These are phyloP conservation scores for Nematodospora valgi DNA, from an alignment of 805 yeast species.

Conservation along the genomic window DNA sequence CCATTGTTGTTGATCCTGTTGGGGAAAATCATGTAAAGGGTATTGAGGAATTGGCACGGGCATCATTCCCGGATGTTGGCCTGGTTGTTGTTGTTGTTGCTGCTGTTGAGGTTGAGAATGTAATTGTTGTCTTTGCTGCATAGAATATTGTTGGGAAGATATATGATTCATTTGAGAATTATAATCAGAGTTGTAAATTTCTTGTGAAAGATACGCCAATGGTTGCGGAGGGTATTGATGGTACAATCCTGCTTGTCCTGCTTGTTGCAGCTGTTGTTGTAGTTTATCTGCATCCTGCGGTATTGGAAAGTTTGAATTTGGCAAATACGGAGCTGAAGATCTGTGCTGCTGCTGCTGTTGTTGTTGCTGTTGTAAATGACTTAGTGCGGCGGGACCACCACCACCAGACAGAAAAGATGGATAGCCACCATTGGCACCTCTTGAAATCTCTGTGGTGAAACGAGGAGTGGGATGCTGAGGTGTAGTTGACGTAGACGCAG, in stretches of 20 bases:
- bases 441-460: no score
- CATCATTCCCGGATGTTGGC: background rate
- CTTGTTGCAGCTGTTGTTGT: constrained; percentile 6
- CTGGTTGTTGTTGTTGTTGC: constrained; percentile 5
- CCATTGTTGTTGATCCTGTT: constrained; percentile 1
- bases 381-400: no score
- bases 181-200: constrained; percentile 3
- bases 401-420: no score
- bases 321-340: no score
- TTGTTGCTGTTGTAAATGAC: no score
- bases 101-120: constrained; percentile 1
- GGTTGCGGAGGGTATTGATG: constrained; percentile 8
- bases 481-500: no score
- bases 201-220: constrained; percentile 4
- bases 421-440: no score
- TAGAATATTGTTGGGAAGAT: constrained; percentile 1
- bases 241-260: background rate
- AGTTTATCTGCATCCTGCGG: constrained; percentile 6
- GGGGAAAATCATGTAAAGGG: constrained; percentile 4
- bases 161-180: constrained; percentile 3
- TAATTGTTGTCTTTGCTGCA: constrained; percentile 5
- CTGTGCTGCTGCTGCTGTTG: background rate
- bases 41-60: constrained; percentile 5
- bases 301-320: no score
- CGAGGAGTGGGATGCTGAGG: no score